Conservation (phyloP, 306 rosid genomes). For the Begonia peltatifolia region DNA sequence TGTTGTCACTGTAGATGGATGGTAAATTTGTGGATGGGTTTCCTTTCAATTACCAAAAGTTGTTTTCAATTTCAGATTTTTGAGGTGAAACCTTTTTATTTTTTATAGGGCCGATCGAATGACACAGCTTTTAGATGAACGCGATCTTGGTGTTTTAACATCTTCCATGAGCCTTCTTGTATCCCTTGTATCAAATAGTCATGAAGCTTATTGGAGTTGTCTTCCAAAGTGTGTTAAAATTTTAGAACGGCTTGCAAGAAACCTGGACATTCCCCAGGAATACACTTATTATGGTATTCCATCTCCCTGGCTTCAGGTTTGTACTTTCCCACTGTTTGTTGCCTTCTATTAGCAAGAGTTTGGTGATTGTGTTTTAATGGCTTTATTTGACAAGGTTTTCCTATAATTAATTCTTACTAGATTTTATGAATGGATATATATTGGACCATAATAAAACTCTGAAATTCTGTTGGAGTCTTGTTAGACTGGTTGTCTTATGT, state of each 20-base stretch:
- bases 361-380: no score
- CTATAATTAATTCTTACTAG: no score
- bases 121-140: constrained; percentile 98
- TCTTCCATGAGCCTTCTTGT: constrained; percentile 98
- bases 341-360: no score
- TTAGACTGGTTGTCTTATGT: no score
- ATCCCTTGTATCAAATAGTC: constrained; percentile 81
- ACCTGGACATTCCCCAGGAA: constrained; percentile 95
- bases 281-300: constrained; percentile 99
- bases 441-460: no score
- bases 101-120: constrained; percentile 86
- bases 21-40: constrained; percentile 40
- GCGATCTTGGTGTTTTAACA: constrained; percentile 96
- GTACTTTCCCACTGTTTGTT: constrained; percentile 14
- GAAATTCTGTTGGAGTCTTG: no score
- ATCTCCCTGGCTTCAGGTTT: constrained; percentile 99
- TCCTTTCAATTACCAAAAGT: background rate
- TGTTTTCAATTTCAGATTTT: constrained; percentile 8
- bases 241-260: constrained; percentile 93
- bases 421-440: no score
- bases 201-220: constrained; percentile 88
- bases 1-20: constrained; percentile 97
- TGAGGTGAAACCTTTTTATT: constrained; percentile 7
- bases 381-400: no score
- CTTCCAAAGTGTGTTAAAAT: constrained; percentile 95